Evolutionary conservation across 345 rosid species (phyloP).

Genomic region (Xanthoceras sorbifolium): DNA sequence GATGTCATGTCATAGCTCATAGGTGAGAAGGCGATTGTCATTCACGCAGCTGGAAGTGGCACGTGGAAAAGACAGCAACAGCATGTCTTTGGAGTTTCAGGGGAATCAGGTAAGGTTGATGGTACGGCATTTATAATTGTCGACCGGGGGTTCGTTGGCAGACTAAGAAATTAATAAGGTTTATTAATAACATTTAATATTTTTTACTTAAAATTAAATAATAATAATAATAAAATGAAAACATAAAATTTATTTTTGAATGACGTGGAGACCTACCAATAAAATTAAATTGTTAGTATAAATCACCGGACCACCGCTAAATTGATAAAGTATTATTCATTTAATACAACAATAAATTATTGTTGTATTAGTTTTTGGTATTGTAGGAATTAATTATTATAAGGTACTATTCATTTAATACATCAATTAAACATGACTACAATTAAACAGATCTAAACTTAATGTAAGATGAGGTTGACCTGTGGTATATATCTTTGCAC

Average conservation of each 20-base stretch:
- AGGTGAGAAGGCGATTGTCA: not conserved
- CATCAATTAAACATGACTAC: no score
- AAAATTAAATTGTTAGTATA: not conserved
- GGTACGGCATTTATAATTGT: constrained; percentile 31
- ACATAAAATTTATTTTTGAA: not conserved
- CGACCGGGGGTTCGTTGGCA: constrained; percentile 41
- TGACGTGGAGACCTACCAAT: not conserved
- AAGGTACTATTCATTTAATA: no score
- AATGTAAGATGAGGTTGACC: no score
- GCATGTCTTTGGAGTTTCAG: not conserved
- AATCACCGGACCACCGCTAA: no score
- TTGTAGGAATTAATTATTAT: no score
- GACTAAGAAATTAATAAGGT: constrained; percentile 32
- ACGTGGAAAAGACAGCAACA: not conserved
- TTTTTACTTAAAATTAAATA: not conserved
- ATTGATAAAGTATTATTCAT: no score
- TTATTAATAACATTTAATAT: not conserved
- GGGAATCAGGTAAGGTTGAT: constrained; percentile 11
- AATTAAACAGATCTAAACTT: no score
- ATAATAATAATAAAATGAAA: not conserved
- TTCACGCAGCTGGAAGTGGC: not conserved
- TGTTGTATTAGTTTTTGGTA: no score
- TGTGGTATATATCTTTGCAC: no score
- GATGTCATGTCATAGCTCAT: no score
- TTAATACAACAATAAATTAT: no score